These are phyloP conservation scores for Euphorbia lathyris DNA, from an alignment of 345 rosid genomes.

Conservation along the genomic window DNA sequence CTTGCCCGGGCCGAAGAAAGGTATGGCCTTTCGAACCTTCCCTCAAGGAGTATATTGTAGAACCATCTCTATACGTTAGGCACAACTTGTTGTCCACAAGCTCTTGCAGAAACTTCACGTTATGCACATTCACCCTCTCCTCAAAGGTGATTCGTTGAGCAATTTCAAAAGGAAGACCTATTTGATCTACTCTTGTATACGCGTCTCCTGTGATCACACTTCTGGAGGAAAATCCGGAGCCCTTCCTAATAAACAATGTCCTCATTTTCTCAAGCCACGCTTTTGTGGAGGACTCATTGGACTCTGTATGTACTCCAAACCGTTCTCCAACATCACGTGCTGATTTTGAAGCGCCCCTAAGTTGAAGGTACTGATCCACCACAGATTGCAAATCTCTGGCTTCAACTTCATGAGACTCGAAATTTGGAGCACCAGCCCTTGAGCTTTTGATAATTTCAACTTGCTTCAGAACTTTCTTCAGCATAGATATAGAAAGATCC, in stretches of 20 bases:
- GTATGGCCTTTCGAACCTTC: constrained; percentile 96
- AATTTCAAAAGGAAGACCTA: constrained; percentile 80
- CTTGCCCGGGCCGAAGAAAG: constrained; percentile 67
- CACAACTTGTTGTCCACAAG: constrained; percentile 75
- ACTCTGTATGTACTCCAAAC: constrained; percentile 53
- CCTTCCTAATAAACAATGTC: constrained; percentile 81
- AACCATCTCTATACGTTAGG: constrained; percentile 70
- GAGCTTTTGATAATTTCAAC: constrained; percentile 61
- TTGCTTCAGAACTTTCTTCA: constrained; percentile 78
- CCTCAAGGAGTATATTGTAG: constrained; percentile 66
- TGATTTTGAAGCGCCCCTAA: constrained; percentile 76
- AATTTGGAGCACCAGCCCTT: constrained; percentile 77
- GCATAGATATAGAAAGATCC: constrained; percentile 78
- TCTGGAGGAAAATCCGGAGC: constrained; percentile 96
- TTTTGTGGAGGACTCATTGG: constrained; percentile 60
- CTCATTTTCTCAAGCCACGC: constrained; percentile 93
- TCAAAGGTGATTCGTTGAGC: constrained; percentile 88
- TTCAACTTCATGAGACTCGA: constrained; percentile 78
- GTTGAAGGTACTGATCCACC: constrained; percentile 72
- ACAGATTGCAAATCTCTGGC: constrained; percentile 60
- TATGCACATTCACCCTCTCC: constrained; percentile 77
- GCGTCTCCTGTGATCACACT: constrained; percentile 95
- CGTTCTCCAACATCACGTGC: constrained; percentile 58
- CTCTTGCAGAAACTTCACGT: constrained; percentile 53
- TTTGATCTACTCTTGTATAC: constrained; percentile 66